Conservation (phyloP, 169 alveolate species). For the Besnoitia besnoiti region DNA sequence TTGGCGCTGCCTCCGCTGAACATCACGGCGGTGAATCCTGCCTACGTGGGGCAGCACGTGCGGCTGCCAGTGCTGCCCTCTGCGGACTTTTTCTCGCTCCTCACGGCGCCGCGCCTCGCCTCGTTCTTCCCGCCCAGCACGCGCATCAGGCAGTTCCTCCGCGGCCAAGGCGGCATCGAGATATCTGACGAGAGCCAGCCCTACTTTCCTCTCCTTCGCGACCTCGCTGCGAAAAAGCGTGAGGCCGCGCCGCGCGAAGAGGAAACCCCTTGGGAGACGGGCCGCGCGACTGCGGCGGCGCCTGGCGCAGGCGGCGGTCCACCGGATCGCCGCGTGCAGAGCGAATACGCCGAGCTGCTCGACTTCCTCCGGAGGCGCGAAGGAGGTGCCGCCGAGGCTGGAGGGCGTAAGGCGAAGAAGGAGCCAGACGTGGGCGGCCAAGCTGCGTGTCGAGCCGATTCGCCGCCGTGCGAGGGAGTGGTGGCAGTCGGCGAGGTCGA, state of each 20-base stretch:
- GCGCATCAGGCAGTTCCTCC: background rate
- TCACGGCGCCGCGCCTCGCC: constrained; percentile 1
- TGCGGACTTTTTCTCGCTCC: constrained; percentile 16
- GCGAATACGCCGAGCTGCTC: background rate
- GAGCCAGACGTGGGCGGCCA: background rate
- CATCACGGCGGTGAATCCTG: constrained; percentile 21
- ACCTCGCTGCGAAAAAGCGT: background rate
- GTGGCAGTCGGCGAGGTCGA: background rate
- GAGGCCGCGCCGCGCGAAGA: background rate
- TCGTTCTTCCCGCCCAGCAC: constrained; percentile 11
- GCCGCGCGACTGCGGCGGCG: background rate
- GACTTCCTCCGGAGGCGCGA: background rate
- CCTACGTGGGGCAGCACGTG: constrained; percentile 51
- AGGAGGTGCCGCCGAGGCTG: background rate
- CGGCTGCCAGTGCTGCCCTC: constrained; percentile 41
- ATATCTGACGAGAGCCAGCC: background rate
- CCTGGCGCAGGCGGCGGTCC: background rate
- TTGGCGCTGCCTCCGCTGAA: background rate
- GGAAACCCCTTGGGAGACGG: background rate
- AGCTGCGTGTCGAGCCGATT: background rate
- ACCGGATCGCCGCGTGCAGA: background rate
- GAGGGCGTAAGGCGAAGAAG: background rate
- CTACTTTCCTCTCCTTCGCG: background rate
- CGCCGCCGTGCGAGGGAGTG: background rate
- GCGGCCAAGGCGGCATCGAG: constrained; percentile 25